Evolutionary conservation across 352 stramenopile species (phyloP).

Genomic region (Phytophthora hibernalis): DNA sequence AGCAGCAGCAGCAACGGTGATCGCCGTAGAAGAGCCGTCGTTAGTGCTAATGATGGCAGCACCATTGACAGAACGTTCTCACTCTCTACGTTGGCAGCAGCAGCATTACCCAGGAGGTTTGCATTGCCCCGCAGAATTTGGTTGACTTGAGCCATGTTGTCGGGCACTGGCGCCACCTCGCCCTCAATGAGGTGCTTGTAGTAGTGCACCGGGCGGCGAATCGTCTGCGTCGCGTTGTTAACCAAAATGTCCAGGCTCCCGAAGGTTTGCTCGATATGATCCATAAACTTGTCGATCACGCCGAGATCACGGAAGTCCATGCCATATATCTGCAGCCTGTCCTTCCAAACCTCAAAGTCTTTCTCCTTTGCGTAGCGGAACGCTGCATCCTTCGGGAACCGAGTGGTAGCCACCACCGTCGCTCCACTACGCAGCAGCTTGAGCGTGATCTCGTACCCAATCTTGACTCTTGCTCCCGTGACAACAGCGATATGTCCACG

Average conservation of each 20-base stretch:
- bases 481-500: conserved; percentile 86
- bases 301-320: conserved; percentile 95
- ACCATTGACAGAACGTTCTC: conserved; percentile 18
- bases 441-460: conserved; percentile 94
- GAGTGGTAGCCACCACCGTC: conserved; percentile 92
- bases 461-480: conserved; percentile 95
- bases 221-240: conserved; percentile 97
- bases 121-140: conserved; percentile 63
- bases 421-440: conserved; percentile 92
- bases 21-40: conserved; percentile 18
- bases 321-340: conserved; percentile 92
- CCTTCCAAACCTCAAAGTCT: conserved; percentile 85
- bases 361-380: conserved; percentile 86
- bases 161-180: conserved; percentile 64
- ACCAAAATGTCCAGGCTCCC: conserved; percentile 93
- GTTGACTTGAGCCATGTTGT: conserved; percentile 53
- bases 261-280: conserved; percentile 78
- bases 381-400: conserved; percentile 94
- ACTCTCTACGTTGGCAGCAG: conserved; percentile 8
- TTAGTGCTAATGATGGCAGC: conserved; percentile 41
- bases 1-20: conserved; percentile 13
- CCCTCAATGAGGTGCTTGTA: conserved; percentile 90
- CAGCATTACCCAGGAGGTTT: conserved; percentile 41
- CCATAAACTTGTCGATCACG: conserved; percentile 93
- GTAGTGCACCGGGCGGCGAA: conserved; percentile 92